Evolutionary conservation across 1,284 basidiomycete genomes (phyloP).

Genomic region (Grifola frondosa): DNA sequence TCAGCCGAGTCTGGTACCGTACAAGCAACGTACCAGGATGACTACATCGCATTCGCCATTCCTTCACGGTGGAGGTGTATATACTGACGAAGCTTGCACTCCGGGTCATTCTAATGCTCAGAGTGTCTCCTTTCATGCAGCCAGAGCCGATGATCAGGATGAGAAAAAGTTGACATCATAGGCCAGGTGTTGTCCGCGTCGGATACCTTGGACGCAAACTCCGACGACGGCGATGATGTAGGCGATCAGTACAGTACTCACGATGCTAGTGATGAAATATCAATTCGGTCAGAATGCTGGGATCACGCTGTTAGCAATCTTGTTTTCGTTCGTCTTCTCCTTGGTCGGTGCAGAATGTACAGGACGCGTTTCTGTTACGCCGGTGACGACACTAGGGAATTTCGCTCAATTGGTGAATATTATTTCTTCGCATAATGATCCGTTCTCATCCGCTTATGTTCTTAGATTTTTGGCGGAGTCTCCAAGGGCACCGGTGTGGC

Average conservation of each 20-base stretch:
- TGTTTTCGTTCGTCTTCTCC: constrained; percentile 57
- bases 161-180: no score
- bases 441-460: constrained; percentile 11
- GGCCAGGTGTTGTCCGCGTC: no score
- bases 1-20: no score
- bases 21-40: no score
- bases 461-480: constrained; percentile 61
- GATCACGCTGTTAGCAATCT: constrained; percentile 58
- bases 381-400: constrained; percentile 56
- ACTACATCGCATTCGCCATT: no score
- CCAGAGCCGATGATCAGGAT: no score
- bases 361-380: constrained; percentile 60
- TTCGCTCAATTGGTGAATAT: constrained; percentile 27
- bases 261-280: constrained; percentile 56
- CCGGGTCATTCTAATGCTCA: no score
- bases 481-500: constrained; percentile 45
- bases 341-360: constrained; percentile 57
- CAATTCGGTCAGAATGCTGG: constrained; percentile 51
- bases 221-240: no score
- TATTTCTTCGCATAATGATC: constrained; percentile 8
- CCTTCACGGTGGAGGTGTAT: no score
- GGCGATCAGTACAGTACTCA: constrained; percentile 52
- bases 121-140: no score
- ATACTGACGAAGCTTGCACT: no score
- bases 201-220: no score